Conservation (phyloP, 257 asterid genomes). For the Petunia secreta region DNA sequence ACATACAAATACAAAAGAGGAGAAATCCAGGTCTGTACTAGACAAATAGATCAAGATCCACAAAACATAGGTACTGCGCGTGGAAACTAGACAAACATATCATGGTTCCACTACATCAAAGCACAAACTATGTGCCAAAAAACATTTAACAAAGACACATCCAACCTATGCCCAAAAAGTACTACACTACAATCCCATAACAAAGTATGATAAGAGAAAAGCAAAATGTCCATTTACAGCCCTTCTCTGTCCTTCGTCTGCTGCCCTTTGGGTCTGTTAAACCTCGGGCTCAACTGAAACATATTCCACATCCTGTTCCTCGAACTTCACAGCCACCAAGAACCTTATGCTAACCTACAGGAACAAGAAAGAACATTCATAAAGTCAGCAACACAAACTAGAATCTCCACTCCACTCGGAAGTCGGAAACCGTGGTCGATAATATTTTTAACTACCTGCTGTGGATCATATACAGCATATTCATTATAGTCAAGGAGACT, state of each 20-base stretch:
- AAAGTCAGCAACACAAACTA: neutral
- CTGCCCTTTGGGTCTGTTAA: neutral
- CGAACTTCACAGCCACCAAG: constrained; percentile 77
- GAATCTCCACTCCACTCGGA: neutral
- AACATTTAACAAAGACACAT: neutral
- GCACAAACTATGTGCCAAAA: neutral
- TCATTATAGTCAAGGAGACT: constrained; percentile 79
- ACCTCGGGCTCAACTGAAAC: constrained; percentile 35
- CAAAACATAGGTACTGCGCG: neutral
- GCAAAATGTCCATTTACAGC: constrained; percentile 31
- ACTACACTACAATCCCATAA: constrained; percentile 22
- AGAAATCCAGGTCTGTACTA: neutral
- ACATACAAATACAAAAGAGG: too few relatives aligned
- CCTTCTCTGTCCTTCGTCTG: constrained; percentile 33
- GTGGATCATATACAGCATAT: constrained; percentile 81
- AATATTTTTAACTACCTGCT: constrained; percentile 46
- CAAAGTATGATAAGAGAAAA: neutral
- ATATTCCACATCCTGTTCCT: constrained; percentile 61
- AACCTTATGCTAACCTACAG: constrained; percentile 65
- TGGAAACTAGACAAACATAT: neutral
- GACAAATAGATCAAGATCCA: neutral
- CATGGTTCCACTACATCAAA: neutral
- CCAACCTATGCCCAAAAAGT: neutral
- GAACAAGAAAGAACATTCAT: too few relatives aligned
- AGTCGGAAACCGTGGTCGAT: too few relatives aligned